Base-by-base conservation (phyloP, 2,329 filamentous ascomycete genomes). In the Orbilia ellipsospora region DNA sequence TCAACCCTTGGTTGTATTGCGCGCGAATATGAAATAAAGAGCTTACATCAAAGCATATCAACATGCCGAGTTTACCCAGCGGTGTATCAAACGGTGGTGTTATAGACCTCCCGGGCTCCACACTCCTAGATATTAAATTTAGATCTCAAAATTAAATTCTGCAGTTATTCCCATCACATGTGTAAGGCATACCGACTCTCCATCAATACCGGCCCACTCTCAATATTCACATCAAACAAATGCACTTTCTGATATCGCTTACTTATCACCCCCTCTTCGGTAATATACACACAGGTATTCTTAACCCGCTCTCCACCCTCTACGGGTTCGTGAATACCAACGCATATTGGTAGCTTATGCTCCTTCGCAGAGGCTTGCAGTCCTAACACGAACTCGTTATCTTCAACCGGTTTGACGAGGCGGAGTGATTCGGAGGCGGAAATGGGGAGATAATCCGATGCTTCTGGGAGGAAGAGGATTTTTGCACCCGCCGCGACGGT, bases 391-490 rank as follows among this genome's bases (percentile, higher is more conserved):
- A 97, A 97, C 28, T 88, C 86, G 12, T 89, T 92, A 20, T 85
- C 84, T 1, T 86, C 81, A 45, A 90, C 87, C 1, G 93, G 86
- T 70, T 87, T 87, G 77, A 89, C 93, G 8, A 97, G 88, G 3
- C 88, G 85, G 7, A 93, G 83, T 0, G 90, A 91, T 79, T 94
- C 89, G 10, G 87, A 82, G 1, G 90, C 85, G 0, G 88, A 89
- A 1, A 87, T 85, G 18, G 89, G 90, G 79, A 97, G 93, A 84
- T 97, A 97, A 84, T 97, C 93, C 68, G 88, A 89, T 23, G 94
- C 94, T 86, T 97, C 94, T 12, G 94, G 94, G 63, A 97, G 90
- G 84, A 98, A 97, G 59, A 97, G 87, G 16, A 93, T 92, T 85
- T 93, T 91, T 66, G 94, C 94, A 52, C 92, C 92, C 68, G 90